Conservation (phyloP, 345 rosid genomes). For the Anastatica hierochuntica region DNA sequence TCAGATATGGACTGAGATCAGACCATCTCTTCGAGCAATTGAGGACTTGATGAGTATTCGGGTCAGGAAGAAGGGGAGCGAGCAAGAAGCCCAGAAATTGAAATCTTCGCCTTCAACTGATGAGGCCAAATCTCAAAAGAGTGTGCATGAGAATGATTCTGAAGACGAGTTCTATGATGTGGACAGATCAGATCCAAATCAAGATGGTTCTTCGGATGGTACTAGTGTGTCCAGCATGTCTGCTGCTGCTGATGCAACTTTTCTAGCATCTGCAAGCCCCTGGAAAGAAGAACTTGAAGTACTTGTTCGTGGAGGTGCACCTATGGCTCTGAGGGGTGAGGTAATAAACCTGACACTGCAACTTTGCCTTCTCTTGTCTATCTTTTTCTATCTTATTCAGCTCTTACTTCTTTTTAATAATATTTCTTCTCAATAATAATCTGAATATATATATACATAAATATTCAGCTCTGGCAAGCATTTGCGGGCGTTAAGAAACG, state of each 20-base stretch:
- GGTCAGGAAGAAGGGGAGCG: slow-evolving; percentile 42
- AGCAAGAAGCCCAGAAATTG: slow-evolving; percentile 31
- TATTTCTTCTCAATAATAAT: slow-evolving; percentile 2
- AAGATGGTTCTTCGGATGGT: slow-evolving; percentile 38
- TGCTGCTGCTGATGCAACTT: slow-evolving; percentile 21
- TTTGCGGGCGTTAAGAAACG: slow-evolving; percentile 82
- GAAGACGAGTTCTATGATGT: slow-evolving; percentile 93
- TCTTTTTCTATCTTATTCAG: neutral
- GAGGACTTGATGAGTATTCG: slow-evolving; percentile 80
- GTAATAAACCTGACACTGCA: slow-evolving; percentile 30
- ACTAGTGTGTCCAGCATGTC: slow-evolving; percentile 23
- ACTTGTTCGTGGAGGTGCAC: slow-evolving; percentile 94
- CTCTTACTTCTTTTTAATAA: neutral
- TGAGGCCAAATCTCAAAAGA: slow-evolving; percentile 44
- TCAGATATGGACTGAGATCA: slow-evolving; percentile 72
- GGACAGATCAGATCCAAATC: slow-evolving; percentile 65
- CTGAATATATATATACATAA: slow-evolving; percentile 16
- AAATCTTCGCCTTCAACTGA: slow-evolving; percentile 31
- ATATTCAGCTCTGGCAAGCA: slow-evolving; percentile 95
- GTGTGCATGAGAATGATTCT: slow-evolving; percentile 66
- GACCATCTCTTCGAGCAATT: slow-evolving; percentile 61
- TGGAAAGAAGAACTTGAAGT: slow-evolving; percentile 94
- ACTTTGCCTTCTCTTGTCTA: neutral
- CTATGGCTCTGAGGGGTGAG: slow-evolving; percentile 98
- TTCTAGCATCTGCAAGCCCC: slow-evolving; percentile 41